A percentile compares a stretch with the other conserved stretches of the same genome.
These are phyloP conservation scores for Aspergillus homomorphus DNA, from an alignment of 495 filamentous ascomycete genomes.

Conservation along the genomic window DNA sequence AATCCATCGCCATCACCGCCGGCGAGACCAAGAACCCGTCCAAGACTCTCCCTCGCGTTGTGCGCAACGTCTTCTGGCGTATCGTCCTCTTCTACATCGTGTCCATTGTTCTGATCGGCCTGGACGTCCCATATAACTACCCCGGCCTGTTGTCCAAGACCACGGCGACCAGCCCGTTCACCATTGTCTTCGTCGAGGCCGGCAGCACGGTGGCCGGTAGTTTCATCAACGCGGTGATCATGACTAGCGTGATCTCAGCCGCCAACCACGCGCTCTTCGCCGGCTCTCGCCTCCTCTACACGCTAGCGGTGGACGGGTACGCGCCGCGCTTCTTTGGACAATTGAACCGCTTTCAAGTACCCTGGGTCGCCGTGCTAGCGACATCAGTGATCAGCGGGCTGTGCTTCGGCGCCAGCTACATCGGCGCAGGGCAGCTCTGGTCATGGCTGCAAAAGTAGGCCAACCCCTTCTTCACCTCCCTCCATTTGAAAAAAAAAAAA, in stretches of 20 bases:
- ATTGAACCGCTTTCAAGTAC: constrained; percentile 54
- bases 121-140: constrained; percentile 54
- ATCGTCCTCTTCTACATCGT: constrained; percentile 53
- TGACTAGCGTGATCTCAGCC: constrained; percentile 53
- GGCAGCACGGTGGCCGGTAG: constrained; percentile 48
- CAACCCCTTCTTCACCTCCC: neutral
- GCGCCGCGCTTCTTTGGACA: constrained; percentile 46
- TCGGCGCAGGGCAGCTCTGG: constrained; percentile 58
- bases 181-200: constrained; percentile 49
- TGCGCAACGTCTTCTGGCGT: constrained; percentile 53
- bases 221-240: constrained; percentile 56
- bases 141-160: constrained; percentile 38
- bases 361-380: constrained; percentile 56
- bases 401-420: constrained; percentile 60
- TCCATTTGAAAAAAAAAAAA: neutral
- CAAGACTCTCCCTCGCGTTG: constrained; percentile 46
- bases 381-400: constrained; percentile 54
- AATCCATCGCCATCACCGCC: constrained; percentile 56
- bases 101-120: constrained; percentile 47
- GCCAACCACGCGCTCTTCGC: constrained; percentile 55
- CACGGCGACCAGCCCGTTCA: constrained; percentile 50
- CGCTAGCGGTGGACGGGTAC: constrained; percentile 45
- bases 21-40: constrained; percentile 51
- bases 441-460: constrained; percentile 55
- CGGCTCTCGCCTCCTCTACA: constrained; percentile 49